These are phyloP conservation scores for Coemansia sp. DNA, from an alignment of 192 early-diverging fungal genomes.

Conservation along the genomic window DNA sequence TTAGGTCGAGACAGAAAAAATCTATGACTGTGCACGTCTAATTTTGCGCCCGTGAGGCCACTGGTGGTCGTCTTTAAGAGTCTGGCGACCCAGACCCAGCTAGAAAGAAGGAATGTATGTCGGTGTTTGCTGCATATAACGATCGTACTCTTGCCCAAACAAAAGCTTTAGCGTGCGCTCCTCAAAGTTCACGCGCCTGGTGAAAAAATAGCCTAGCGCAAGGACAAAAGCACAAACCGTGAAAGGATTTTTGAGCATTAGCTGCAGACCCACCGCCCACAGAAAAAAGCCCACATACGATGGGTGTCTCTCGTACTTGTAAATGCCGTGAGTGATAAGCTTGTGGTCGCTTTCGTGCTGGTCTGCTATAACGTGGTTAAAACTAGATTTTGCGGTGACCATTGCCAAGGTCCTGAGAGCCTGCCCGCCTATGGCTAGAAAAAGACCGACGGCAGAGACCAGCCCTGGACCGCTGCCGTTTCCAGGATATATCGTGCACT, in stretches of 20 bases:
- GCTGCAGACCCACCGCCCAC: constrained; percentile 81
- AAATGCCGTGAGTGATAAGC: constrained; percentile 86
- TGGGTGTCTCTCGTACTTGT: constrained; percentile 89
- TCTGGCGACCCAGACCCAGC: too few species aligned
- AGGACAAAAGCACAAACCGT: constrained; percentile 65
- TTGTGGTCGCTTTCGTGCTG: constrained; percentile 69
- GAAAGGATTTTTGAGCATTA: constrained; percentile 78
- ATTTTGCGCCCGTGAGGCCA: too few species aligned
- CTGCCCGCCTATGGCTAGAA: constrained; percentile 70
- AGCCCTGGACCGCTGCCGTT: constrained; percentile 9
- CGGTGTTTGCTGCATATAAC: constrained; percentile 64
- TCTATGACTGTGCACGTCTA: too few species aligned
- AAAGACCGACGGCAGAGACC: constrained; percentile 57
- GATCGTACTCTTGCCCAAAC: constrained; percentile 78
- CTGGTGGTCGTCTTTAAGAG: too few species aligned
- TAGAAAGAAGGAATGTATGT: constrained; percentile 71
- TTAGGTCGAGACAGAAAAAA: too few species aligned
- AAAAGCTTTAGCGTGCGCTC: constrained; percentile 72
- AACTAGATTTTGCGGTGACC: constrained; percentile 88
- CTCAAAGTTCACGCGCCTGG: constrained; percentile 73
- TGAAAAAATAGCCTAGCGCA: constrained; percentile 75
- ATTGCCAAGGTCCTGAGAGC: constrained; percentile 77
- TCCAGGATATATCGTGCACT: constrained; percentile 59
- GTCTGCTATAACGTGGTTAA: constrained; percentile 78
- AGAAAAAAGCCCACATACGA: constrained; percentile 95